Base-by-base conservation (phyloP, 441 rosid genomes). In the Gossypium aridum region DNA sequence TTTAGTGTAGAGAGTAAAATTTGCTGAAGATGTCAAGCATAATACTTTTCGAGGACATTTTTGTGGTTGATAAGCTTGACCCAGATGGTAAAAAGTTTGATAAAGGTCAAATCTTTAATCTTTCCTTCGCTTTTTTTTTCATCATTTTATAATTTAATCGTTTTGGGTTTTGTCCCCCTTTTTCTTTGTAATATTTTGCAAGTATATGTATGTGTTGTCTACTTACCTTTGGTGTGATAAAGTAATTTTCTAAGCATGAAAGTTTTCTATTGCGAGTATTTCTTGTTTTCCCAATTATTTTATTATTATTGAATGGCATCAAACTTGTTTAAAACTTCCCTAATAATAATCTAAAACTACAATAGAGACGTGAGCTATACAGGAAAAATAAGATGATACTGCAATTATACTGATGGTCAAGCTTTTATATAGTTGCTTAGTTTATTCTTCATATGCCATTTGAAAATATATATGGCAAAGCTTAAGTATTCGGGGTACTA, bases 71-170 rank as follows among this genome's bases (percentile, higher is more conserved):
- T 31, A 79, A 82, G 57, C 78, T 88, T 3, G 84, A 91, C 79
- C 91, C 91, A 31, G 93, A 87, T 79, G 93, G 96, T 17, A 91
- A 91, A 82, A 87, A 88, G 81, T 91, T 89, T 31, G 96, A 91
- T 73, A 88, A 86, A 80, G 96, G 96, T 87, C 60, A 37, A 4
- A 7, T 47, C 28, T 65, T 16, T 14, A 1, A 7, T 13, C 31
- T n/a, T 10, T 45, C n/a, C 9, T 64, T 31, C 37, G 13, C 67
- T 43, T 62, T 62, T 60, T 26, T n/a, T 62, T 28, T 62, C n/a
- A 14, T n/a, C 10, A 8, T 28, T 31, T 43, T 5, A n/a, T 28
- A 28, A 14, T 61, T 61, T 61, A 61, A 47, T 64, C 55, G 37
- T 62, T 60, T 4, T 64, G 16, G 9, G 10, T 37, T 39, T 5